phyloP scores from a whole-genome alignment of 2,329 filamentous ascomycete genomes.

The Epichloe sylvatica region DNA sequence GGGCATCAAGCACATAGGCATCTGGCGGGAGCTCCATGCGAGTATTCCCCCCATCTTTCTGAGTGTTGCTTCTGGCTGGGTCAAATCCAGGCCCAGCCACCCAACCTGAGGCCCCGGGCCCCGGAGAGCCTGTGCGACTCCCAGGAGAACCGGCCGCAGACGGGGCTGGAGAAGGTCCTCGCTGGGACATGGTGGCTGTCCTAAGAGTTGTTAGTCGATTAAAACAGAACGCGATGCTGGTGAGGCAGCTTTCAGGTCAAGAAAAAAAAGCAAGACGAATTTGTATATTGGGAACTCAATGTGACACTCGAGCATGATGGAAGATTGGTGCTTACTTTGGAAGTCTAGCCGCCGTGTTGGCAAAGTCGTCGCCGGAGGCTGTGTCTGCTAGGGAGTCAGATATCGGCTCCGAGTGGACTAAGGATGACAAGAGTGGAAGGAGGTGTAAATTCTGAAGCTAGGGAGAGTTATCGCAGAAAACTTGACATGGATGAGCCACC shows the following conservation, averaged over 20 bases:
- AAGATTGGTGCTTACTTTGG: background rate
- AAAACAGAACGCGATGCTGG: background rate
- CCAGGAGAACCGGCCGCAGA: constrained; percentile 3
- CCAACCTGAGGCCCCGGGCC: constrained; percentile 12
- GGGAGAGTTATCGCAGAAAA: too few relatives aligned
- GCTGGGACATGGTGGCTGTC: constrained; percentile 18
- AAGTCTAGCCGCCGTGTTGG: background rate
- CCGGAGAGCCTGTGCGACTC: background rate
- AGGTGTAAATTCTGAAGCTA: too few relatives aligned
- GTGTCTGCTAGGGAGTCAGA: too few relatives aligned
- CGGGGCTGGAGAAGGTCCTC: constrained; percentile 15
- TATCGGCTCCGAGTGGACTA: background rate
- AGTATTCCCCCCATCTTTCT: constrained; percentile 19
- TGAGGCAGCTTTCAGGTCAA: background rate
- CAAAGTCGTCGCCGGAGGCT: background rate
- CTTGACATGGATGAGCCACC: too few relatives aligned
- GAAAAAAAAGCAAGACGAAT: background rate
- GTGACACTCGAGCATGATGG: background rate
- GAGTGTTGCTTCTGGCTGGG: constrained; percentile 22
- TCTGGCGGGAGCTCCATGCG: constrained; percentile 46
- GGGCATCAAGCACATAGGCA: constrained; percentile 30
- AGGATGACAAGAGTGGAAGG: too few relatives aligned
- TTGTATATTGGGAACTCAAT: too few relatives aligned
- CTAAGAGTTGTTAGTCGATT: background rate
- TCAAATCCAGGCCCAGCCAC: constrained; percentile 26